Percentiles rank a stretch among this genome's conserved stretches.
phyloP scores from a whole-genome alignment of 805 yeast genomes.

The Lipomyces kockii region DNA sequence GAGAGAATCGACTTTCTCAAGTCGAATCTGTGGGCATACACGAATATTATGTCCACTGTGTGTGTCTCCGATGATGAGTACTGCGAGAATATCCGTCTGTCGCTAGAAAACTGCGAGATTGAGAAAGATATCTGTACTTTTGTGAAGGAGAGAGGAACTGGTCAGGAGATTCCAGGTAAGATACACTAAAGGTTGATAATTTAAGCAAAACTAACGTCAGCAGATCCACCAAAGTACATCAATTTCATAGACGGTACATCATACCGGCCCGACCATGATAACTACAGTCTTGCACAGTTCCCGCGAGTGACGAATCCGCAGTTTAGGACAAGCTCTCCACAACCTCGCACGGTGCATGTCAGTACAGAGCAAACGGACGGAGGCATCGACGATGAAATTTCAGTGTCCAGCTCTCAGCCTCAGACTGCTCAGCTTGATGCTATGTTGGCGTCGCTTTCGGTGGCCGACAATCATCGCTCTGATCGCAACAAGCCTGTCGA shows the following conservation, averaged over 20 bases:
- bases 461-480: background rate
- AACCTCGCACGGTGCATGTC: background rate
- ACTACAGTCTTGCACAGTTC: conserved; percentile 47
- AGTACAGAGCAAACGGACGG: background rate
- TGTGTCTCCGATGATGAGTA: conserved; percentile 79
- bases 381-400: background rate
- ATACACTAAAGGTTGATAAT: background rate
- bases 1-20: conserved; percentile 73
- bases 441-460: conserved; percentile 23
- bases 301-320: conserved; percentile 37
- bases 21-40: conserved; percentile 74
- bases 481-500: background rate
- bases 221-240: conserved; percentile 62
- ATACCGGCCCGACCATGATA: conserved; percentile 32
- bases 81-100: conserved; percentile 69
- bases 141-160: conserved; percentile 63
- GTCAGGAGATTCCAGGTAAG: conserved; percentile 54
- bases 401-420: conserved; percentile 10
- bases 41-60: conserved; percentile 71
- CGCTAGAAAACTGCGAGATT: conserved; percentile 71
- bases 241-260: conserved; percentile 58
- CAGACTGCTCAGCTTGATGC: conserved; percentile 22
- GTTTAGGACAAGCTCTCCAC: conserved; percentile 24
- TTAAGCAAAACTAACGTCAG: background rate
- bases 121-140: conserved; percentile 61